Evolutionary conservation across 768 basidiomycete species (phyloP), one percentile per base, ranked within the genome.

Genomic region (Mrakia gelida): DNA sequence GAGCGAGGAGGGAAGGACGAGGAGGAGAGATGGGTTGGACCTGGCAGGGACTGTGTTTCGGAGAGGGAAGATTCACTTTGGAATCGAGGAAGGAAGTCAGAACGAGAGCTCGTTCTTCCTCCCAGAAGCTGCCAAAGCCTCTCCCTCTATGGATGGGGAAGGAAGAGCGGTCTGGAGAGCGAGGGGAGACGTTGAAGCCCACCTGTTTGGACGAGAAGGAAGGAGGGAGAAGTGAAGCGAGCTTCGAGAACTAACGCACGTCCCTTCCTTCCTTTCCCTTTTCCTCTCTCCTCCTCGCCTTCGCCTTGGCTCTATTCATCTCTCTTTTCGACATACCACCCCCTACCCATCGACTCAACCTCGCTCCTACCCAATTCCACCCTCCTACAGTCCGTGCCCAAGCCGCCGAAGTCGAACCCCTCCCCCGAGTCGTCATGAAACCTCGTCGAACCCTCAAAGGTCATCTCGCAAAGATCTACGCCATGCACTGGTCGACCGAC

Each of bases 401-500:
- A 94, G 94, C 96, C 34, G 91, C 92, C 61, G 97, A 99, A 84
- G 92, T 98, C 61, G 95, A 97, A 81, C 91, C 94, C 26, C 88
- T 99, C 73, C 96, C 96, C 62, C 92, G 96, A 79, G 94, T 99
- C 83, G 91, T 96, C 56, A 95, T 99, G 93, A 92, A 94, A 82
- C 93, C 94, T 74, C 90, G 97, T 77, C 92, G 96, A 81, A 92
- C 94, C 80, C 91, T 99, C 81, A 91, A 95, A 83, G 96, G 96
- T 38, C 96, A 99, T 86, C 90, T 99, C 73, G 96, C 96, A 80
- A 99, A 99, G 88, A 98, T 99, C 83, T 99, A 99, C 85, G 96
- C 96, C 70, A 97, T 99, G 93, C 97, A 99, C 85, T 99, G 97
- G 97, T 92, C 96, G 49, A 91, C 92, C 73, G 96, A 99, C 87